Evolutionary conservation across 2,329 filamentous ascomycete genomes (phyloP).

Genomic region (Hyphodiscus sp.): DNA sequence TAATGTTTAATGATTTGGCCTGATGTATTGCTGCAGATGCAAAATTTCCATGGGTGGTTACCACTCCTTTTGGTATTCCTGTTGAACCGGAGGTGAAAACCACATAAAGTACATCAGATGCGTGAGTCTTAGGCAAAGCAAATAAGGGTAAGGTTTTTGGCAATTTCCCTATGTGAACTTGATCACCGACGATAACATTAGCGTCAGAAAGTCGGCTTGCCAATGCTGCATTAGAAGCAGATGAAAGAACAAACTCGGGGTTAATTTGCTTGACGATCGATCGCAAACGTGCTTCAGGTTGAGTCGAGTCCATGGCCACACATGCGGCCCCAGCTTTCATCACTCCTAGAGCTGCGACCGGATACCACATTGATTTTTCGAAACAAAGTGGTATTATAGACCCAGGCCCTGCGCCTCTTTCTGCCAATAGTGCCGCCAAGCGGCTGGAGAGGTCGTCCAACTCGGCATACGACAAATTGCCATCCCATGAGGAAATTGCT

Average conservation of each 20-base stretch:
- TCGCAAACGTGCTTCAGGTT: slow-evolving; percentile 17
- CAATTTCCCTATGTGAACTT: no score
- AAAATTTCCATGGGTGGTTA: slow-evolving; percentile 14
- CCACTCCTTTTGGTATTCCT: slow-evolving; percentile 33
- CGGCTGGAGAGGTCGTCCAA: slow-evolving; percentile 17
- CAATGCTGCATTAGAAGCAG: background rate
- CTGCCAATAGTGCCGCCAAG: slow-evolving; percentile 15
- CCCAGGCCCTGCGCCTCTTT: slow-evolving; percentile 14
- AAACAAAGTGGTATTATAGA: slow-evolving; percentile 23
- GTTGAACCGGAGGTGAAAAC: slow-evolving; percentile 29
- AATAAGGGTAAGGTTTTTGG: no score
- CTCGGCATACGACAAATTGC: slow-evolving; percentile 20
- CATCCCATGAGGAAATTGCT: slow-evolving; percentile 25
- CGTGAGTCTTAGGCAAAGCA: background rate
- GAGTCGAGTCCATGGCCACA: slow-evolving; percentile 25
- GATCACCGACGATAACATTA: background rate
- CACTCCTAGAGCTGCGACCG: slow-evolving; percentile 22
- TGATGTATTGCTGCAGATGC: background rate
- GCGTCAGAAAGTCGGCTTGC: background rate
- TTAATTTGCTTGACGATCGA: background rate
- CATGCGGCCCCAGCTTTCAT: slow-evolving; percentile 24
- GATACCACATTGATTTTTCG: slow-evolving; percentile 23
- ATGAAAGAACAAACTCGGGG: background rate
- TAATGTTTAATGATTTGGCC: background rate
- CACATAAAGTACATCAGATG: background rate